Conservation (phyloP, 345 rosid genomes). For the Bruguiera gymnorhiza region DNA sequence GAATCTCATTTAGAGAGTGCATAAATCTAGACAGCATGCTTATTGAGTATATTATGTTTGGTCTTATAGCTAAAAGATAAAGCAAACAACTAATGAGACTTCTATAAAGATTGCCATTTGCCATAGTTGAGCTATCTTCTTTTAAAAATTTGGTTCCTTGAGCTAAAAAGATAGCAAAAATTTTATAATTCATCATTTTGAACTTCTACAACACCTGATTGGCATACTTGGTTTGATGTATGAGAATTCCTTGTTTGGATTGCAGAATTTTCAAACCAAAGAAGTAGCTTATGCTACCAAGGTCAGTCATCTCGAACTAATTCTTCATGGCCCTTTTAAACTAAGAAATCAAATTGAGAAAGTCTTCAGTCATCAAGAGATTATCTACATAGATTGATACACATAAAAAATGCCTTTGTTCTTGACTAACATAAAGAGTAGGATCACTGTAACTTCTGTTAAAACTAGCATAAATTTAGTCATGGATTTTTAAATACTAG, state of each 20-base stretch:
- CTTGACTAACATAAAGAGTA: background rate
- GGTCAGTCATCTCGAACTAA: background rate
- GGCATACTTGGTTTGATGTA: background rate
- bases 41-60: background rate
- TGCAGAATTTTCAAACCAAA: background rate
- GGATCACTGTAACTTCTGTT: background rate
- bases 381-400: background rate
- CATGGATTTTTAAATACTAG: background rate
- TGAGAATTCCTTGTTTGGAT: background rate
- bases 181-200: background rate
- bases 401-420: background rate
- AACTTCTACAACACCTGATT: background rate
- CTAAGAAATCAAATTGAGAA: background rate
- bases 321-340: background rate
- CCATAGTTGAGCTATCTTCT: background rate
- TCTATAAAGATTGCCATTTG: background rate
- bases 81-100: background rate
- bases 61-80: background rate
- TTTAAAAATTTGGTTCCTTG: no score
- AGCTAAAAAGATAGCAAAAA: no score
- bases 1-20: background rate
- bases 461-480: background rate
- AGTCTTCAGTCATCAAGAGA: background rate
- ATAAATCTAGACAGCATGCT: background rate
- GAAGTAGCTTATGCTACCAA: background rate